Evolutionary conservation across 306 rosid genomes (phyloP), one percentile per base, ranked within the genome.

Genomic region (Rubus parviflorus): DNA sequence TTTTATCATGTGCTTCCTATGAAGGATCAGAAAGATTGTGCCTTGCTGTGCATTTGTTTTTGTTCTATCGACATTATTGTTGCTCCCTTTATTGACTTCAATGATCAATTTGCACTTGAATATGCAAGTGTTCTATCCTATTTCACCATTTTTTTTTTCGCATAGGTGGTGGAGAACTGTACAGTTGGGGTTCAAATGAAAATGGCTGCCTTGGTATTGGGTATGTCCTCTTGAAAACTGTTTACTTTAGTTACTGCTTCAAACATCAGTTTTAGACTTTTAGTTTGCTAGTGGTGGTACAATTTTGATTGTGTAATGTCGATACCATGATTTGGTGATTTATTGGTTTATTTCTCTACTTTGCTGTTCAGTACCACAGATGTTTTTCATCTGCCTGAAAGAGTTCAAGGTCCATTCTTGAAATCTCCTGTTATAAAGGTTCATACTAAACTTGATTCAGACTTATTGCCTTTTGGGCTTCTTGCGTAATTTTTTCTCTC

Each of bases 151-250:
- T 76, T 61, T 68, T 35, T 12, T 53, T 81, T 72, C 41, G 65
- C 42, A 3, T 75, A 94, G 97, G 83, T 71, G 81, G 85, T 68
- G 97, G 97, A 42, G 95, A 92, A 76, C 87, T 94, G 76, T 92
- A 92, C 78, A 89, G 95, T 74, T 94, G 98, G 98, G 98, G 98
- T 63, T 90, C 98, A 82, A 94, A 94, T 87, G 98, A 94, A 84
- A 94, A 94, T 78, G 98, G 98, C 68, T 92, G 98, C 81, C 98
- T 94, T 78, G 98, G 98, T 51, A 86, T 86, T 23, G 93, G 97
- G 98, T 94, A 92, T 75, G 2, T 75, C 72, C 81, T 12, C 84
- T 56, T 75, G 38, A 8, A 75, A 75, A 78, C 45, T 10, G 12
- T 8, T 12, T 38, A 12, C 51, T 51, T 11, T 42, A 23, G 65